Conservation (phyloP, 306 rosid species). For the Benincasa hispida region DNA sequence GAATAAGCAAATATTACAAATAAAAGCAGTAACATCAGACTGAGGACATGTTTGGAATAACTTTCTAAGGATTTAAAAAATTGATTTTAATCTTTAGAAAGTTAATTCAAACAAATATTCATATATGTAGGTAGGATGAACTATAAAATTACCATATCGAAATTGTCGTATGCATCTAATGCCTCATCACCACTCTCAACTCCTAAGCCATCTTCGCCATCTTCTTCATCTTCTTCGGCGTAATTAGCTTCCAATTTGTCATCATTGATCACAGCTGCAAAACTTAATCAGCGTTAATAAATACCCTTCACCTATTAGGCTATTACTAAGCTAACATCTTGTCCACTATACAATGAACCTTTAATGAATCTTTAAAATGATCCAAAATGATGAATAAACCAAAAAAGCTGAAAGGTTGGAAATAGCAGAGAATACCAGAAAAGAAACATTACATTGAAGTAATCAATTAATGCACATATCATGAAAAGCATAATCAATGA, state of each 20-base stretch:
- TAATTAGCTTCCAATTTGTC: constrained; percentile 34
- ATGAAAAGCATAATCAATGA: background rate
- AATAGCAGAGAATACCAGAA: background rate
- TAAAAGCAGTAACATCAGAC: background rate
- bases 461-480: background rate
- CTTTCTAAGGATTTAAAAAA: too few species aligned
- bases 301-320: background rate
- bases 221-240: constrained; percentile 38
- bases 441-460: background rate
- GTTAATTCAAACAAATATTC: background rate
- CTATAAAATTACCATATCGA: constrained; percentile 31
- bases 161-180: constrained; percentile 36
- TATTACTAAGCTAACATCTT: background rate
- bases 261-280: constrained; percentile 15
- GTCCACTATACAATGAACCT: background rate
- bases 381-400: background rate
- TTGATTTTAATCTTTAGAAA: too few species aligned
- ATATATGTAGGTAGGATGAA: background rate
- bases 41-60: too few species aligned
- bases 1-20: constrained; percentile 9
- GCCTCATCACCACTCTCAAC: constrained; percentile 50
- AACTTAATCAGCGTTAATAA: background rate
- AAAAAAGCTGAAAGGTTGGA: background rate
- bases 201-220: constrained; percentile 34
- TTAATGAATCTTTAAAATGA: background rate